Percentiles rank a stretch among this genome's conserved stretches.
These are phyloP conservation scores for Chondrus crispus DNA, from an alignment of 23 red algal species.

Conservation along the genomic window DNA sequence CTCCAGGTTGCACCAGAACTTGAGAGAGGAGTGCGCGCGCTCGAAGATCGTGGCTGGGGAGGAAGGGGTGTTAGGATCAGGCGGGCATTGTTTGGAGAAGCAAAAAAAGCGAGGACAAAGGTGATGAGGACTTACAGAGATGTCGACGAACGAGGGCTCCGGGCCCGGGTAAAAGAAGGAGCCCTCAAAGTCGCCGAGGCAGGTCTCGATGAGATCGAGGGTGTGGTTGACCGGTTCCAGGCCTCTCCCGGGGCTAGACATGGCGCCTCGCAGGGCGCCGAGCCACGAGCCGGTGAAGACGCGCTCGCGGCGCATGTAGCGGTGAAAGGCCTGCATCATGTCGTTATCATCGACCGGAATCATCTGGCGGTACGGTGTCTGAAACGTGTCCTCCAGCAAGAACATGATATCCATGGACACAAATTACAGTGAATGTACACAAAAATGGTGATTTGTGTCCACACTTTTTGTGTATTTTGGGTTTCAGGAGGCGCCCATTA, in stretches of 20 bases:
- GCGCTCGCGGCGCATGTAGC: conserved; percentile 69
- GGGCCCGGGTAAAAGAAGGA: conserved; percentile 59
- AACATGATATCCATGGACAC: conserved; percentile 96
- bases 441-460: too few species aligned
- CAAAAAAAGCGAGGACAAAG: too few species aligned
- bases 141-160: conserved; percentile 63
- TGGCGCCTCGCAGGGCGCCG: conserved; percentile 31
- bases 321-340: conserved; percentile 66
- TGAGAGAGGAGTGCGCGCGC: too few species aligned
- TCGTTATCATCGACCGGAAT: conserved; percentile 58
- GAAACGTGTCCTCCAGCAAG: conserved; percentile 57
- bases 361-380: conserved; percentile 35
- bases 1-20: too few species aligned
- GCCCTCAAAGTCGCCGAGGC: conserved; percentile 36
- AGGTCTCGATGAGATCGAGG: conserved; percentile 67
- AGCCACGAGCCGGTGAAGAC: conserved; percentile 71
- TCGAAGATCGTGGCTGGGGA: too few species aligned
- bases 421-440: too few species aligned
- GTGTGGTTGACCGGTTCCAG: conserved; percentile 45
- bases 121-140: conserved; percentile 29
- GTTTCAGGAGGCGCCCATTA: too few species aligned
- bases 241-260: not conserved
- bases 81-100: too few species aligned
- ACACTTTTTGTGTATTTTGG: too few species aligned
- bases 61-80: too few species aligned